Base-by-base conservation (phyloP, 257 asterid genomes). In the Paulownia fortunei region DNA sequence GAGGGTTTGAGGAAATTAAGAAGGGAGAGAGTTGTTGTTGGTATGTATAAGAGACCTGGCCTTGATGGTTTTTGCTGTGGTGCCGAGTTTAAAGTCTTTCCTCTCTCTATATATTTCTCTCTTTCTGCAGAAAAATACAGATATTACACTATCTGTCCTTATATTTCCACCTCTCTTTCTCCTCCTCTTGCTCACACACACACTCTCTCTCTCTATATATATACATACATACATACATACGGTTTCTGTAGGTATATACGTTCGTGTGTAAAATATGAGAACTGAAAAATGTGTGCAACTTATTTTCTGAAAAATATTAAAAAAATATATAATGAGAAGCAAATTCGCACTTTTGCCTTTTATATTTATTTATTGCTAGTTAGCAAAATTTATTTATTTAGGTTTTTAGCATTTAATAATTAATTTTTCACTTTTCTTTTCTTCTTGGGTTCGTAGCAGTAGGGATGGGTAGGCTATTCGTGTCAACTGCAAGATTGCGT, bases 31-130 rank as follows among this genome's bases (percentile, higher is more conserved):
- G 77, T 72, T 74, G 15, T 64, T 79, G 78, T 39, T 46, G 58
- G 77, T 41, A 41, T 46, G 79, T 73, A 47, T 32, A 46, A 51
- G 64, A 42, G 62, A 65, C 78, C 67, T 42, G 78, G 64, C 79
- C 68, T 78, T 39, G 76, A 84, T 84, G 85, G 81, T 62, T 76
- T 80, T 73, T 67, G 82, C 82, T 73, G 84, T 76, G 77, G 13
- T 63, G 44, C 77, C 76, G 81, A 77, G 82, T 84, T 81, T 84
- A 86, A 81, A 78, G 76, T 78, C 39, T 56, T 71, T 69, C 24
- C 47, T 60, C 37, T 69, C 69, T 39, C 11, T 36, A 19, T 37
- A 15, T 36, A 4, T 34, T 56, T 30, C 18, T 67, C 37, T 70
- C 63, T 80, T 37, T 47, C 15, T 51, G n/a, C 32, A 44, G 10